Base-by-base conservation (phyloP, 805 yeast species). In the Starmerella geochares region DNA sequence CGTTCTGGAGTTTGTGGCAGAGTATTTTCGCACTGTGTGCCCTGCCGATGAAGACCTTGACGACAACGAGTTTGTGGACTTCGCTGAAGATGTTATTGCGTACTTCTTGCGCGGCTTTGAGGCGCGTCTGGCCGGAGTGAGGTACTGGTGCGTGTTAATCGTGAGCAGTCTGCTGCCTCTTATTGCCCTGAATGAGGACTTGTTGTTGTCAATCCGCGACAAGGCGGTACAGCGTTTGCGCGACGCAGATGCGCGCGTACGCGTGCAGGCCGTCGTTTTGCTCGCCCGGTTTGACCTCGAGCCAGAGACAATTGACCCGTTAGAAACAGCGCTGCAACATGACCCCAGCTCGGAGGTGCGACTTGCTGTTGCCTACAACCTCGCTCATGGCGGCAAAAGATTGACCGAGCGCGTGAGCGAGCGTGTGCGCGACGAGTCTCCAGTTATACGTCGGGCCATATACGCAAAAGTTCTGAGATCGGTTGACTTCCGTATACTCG, bases 1-100 rank as follows among this genome's bases (percentile, higher is more conserved):
- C 65, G 96, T 96, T 19, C 84, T 88, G 58, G 96, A 88, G 68
- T 90, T 90, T 68, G 77, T 81, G 4, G 96, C 95, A 46, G 90
- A 82, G 49, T 86, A 85, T 42, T 71, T 87, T 35, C 70, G 75
- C 29, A 72, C 21, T 2, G 75, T 54, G 68, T 86, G 48, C 72
- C 94, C 2, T 75, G 87, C 45, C 95, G 90, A 64, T 81, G 83
- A 63, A 76, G 96, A 68, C 71, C 49, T 31, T 1, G 48, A 37
- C 13, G 58, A 44, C 2, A 10, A 17, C 20, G 48, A 35, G 31
- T 36, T 43, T 37, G 28, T 43, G 5, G 43, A 17, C 23, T 56
- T 58, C 35, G 23, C 51, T 4, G 58, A 56, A 36, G 20, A 19
- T 36, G 32, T 58, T 6, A 28, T 56, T 4, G 35, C 19, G 43